These are phyloP conservation scores for Echria macrotheca DNA, from an alignment of 495 filamentous ascomycete genomes.

Conservation along the genomic window DNA sequence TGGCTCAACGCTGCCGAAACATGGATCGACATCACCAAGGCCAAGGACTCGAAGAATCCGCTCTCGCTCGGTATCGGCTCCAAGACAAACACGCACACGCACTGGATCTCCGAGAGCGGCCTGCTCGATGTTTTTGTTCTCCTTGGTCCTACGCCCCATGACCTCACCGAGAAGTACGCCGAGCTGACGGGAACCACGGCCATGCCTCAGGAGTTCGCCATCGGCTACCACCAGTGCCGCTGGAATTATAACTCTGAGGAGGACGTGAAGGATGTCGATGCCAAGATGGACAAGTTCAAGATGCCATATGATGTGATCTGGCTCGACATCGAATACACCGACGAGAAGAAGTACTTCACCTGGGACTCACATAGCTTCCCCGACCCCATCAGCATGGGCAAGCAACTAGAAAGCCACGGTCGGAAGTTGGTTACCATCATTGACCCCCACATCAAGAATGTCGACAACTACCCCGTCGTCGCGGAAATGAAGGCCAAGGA, in stretches of 20 bases:
- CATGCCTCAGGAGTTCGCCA: constrained; percentile 83
- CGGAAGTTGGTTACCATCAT: constrained; percentile 92
- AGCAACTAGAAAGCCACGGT: constrained; percentile 74
- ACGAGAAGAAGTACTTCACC: constrained; percentile 95
- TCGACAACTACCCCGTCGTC: constrained; percentile 65
- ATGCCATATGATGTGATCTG: constrained; percentile 99
- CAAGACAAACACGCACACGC: constrained; percentile 75
- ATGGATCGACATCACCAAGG: constrained; percentile 90
- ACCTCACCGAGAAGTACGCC: constrained; percentile 72
- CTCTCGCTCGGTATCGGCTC: constrained; percentile 63
- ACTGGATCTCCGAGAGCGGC: constrained; percentile 94
- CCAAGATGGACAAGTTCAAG: constrained; percentile 88
- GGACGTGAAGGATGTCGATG: constrained; percentile 92
- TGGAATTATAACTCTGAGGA: constrained; percentile 99
- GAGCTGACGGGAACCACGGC: constrained; percentile 93
- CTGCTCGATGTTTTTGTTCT: constrained; percentile 90
- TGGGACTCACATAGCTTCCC: constrained; percentile 86
- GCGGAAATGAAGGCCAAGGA: constrained; percentile 79
- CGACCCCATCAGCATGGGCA: constrained; percentile 79
- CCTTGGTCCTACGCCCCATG: constrained; percentile 77
- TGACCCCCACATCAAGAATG: constrained; percentile 96
- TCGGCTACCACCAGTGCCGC: constrained; percentile 93
- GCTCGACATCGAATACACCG: constrained; percentile 95
- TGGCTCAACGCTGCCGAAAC: constrained; percentile 98
- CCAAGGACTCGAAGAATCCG: constrained; percentile 68